phyloP scores from a whole-genome alignment of 75 land plant species.

The Cryptomeria japonica region DNA sequence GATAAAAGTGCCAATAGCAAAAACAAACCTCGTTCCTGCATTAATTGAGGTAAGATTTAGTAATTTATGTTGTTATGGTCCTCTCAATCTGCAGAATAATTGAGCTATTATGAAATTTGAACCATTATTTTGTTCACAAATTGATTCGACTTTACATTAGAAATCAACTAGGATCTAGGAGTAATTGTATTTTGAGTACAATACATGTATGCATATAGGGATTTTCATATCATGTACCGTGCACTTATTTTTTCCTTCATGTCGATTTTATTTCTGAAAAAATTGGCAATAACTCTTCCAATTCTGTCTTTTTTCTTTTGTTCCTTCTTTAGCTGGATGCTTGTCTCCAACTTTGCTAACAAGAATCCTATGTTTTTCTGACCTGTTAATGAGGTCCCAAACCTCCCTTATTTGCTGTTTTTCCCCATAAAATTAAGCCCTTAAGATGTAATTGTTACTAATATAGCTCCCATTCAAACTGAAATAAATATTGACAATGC shows the following conservation, averaged over 20 bases:
- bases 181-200: not conserved
- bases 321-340: too few relatives aligned
- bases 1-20: conserved; percentile 66
- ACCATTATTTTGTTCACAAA: not conserved
- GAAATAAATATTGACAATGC: too few relatives aligned
- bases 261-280: too few relatives aligned
- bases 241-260: not conserved
- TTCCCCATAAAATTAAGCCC: too few relatives aligned
- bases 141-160: not conserved
- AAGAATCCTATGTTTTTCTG: too few relatives aligned
- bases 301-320: too few relatives aligned
- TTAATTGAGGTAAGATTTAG: conserved; percentile 62
- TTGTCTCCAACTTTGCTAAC: too few relatives aligned
- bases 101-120: not conserved
- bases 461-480: too few relatives aligned
- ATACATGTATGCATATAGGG: not conserved
- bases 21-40: conserved; percentile 54
- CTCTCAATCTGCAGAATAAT: not conserved
- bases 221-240: not conserved
- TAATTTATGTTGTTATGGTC: not conserved
- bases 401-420: too few relatives aligned
- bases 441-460: too few relatives aligned
- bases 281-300: not conserved
- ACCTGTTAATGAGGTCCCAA: too few relatives aligned
- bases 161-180: not conserved